Evolutionary conservation across 148 eudicot species (phyloP), one percentile per base, ranked within the genome.

Genomic region (Persicaria maculosa): DNA sequence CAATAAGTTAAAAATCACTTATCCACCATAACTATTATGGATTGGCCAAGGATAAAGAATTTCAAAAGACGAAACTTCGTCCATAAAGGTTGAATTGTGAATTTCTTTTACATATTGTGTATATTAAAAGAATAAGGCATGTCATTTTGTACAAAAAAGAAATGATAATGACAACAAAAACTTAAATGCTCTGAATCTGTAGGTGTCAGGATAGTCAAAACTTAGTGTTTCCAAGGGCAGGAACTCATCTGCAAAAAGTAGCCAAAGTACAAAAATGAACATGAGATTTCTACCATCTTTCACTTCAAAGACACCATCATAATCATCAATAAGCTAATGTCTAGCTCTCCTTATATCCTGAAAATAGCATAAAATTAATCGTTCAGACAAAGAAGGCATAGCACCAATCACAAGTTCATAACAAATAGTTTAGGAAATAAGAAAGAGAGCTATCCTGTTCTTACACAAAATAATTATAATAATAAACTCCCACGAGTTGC

Each of bases 241-340:
- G 87, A 85, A 90, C 97, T 92, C 97, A 94, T 92, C 97, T 94
- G 96, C 93, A 75, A 79, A 82, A 70, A 85, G 76, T 81, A 82
- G 82, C 85, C 79, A 83, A 85, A 87, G 93, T 90, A 94, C 89
- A 86, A 85, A 80, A 81, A 81, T 74, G 88, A 86, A 81, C 77
- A 50, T 62, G 80, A 77, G 80, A 61, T 8, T 46, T 59, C 53
- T 74, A 74, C 70, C 57, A 64, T 46, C 55, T 62, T 57, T 65
- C 47, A 43, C 70, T 65, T 43, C 46, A 6, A 40, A 65, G n/a
- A 43, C 45, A 48, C 46, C 73, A 17, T 52, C 73, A 45, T 71
- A 43, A 68, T 44, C 53, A 47, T 64, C 46, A 62, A 25, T 59
- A 64, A 46, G 71, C 57, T 8, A 47, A 62, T 47, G 48, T 25